Percentiles rank a stretch among this genome's conserved stretches.
Conservation (phyloP, 2,329 filamentous ascomycete genomes). For the Colletotrichum filicis region DNA sequence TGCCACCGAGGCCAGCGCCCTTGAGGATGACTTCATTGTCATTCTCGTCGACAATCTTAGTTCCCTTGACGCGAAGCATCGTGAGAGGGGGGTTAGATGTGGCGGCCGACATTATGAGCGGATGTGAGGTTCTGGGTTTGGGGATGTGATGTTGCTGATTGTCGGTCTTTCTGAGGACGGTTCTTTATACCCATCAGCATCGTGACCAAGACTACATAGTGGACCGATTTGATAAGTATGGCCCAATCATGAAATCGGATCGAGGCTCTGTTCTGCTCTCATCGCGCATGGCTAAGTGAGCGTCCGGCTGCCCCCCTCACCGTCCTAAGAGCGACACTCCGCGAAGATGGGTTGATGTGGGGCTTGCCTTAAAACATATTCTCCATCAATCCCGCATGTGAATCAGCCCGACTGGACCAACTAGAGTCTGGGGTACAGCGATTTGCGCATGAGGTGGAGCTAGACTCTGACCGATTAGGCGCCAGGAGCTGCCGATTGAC, state of each 20-base stretch:
- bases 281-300: neutral
- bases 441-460: neutral
- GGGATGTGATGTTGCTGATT: neutral
- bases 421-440: conserved; percentile 16
- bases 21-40: conserved; percentile 58
- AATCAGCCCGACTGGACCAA: neutral
- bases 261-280: neutral
- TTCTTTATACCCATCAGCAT: conserved; percentile 17
- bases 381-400: neutral
- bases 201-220: neutral
- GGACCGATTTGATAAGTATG: neutral
- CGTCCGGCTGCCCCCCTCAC: neutral
- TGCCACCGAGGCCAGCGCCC: conserved; percentile 44
- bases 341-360: conserved; percentile 17
- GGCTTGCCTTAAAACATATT: neutral
- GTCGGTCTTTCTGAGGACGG: neutral
- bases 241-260: neutral
- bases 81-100: conserved; percentile 38
- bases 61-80: conserved; percentile 45
- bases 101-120: neutral
- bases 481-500: neutral
- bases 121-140: neutral
- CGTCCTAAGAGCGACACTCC: conserved; percentile 24
- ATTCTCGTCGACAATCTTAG: conserved; percentile 54
- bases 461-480: neutral